Evolutionary conservation across 257 asterid genomes (phyloP).

Genomic region (Verbena officinalis): DNA sequence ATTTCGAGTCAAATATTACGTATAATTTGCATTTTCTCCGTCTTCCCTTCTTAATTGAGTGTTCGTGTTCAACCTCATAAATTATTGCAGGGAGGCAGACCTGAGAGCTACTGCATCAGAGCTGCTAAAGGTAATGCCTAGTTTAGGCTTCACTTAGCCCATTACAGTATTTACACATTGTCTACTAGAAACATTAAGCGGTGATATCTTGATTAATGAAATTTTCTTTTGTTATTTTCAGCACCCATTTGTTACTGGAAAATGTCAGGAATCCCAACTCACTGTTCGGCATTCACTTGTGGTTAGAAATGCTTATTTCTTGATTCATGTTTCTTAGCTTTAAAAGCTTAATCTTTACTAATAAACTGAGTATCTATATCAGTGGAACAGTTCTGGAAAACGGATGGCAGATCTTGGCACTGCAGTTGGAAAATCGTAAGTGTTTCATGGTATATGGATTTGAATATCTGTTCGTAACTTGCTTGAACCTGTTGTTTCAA

Average conservation of each 20-base stretch:
- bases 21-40: slow-evolving; percentile 10
- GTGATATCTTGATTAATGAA: background rate
- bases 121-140: slow-evolving; percentile 59
- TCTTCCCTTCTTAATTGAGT: slow-evolving; percentile 10
- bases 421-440: slow-evolving; percentile 63
- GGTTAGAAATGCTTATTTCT: slow-evolving; percentile 48
- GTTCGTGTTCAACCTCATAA: slow-evolving; percentile 17
- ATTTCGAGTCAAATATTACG: background rate
- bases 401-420: slow-evolving; percentile 45
- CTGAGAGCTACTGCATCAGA: slow-evolving; percentile 64
- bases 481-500: slow-evolving; percentile 23
- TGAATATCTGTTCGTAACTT: slow-evolving; percentile 7
- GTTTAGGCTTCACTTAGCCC: slow-evolving; percentile 13
- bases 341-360: slow-evolving; percentile 14
- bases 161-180: background rate
- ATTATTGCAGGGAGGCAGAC: slow-evolving; percentile 71
- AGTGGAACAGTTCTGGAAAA: slow-evolving; percentile 55
- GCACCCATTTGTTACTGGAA: slow-evolving; percentile 86
- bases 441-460: slow-evolving; percentile 14
- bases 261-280: slow-evolving; percentile 49
- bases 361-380: slow-evolving; percentile 28
- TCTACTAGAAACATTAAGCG: background rate
- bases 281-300: slow-evolving; percentile 43
- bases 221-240: slow-evolving; percentile 41
- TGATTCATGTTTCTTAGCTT: slow-evolving; percentile 17